These are phyloP conservation scores for Psilocybe azurescens DNA, from an alignment of 768 basidiomycete genomes.

Conservation along the genomic window DNA sequence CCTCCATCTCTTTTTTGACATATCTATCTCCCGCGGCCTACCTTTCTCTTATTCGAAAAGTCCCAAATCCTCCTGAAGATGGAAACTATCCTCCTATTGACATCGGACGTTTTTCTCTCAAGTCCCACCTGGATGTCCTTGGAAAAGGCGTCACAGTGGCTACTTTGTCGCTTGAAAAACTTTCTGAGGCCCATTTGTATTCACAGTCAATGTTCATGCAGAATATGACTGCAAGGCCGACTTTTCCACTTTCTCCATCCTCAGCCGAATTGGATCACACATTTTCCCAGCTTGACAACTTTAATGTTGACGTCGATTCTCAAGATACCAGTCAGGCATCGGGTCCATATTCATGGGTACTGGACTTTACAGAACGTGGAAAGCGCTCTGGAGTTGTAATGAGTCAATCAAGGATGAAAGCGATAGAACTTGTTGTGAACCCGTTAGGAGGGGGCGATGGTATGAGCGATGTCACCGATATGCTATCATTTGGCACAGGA, in stretches of 20 bases:
- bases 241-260: conserved; percentile 54
- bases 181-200: conserved; percentile 42
- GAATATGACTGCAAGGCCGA: conserved; percentile 51
- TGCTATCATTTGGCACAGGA: conserved; percentile 52
- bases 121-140: conserved; percentile 43
- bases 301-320: conserved; percentile 21
- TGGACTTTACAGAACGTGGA: conserved; percentile 72
- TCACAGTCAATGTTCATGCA: conserved; percentile 51
- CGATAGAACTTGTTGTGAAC: conserved; percentile 70
- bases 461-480: conserved; percentile 39
- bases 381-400: conserved; percentile 65
- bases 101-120: conserved; percentile 55
- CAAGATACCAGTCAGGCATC: conserved; percentile 9
- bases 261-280: conserved; percentile 54
- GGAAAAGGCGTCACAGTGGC: conserved; percentile 60
- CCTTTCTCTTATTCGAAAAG: conserved; percentile 56
- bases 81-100: conserved; percentile 49
- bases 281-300: conserved; percentile 50
- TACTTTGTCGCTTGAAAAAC: conserved; percentile 48
- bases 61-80: conserved; percentile 20
- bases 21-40: conserved; percentile 75
- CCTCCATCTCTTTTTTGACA: conserved; percentile 74
- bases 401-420: conserved; percentile 75
- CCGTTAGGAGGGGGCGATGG: conserved; percentile 51
- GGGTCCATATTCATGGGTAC: conserved; percentile 59